A percentile compares a stretch with the other conserved stretches of the same genome.
Evolutionary conservation across 2,329 filamentous ascomycete species (phyloP).

Genomic region (Neoascochyta sp.): DNA sequence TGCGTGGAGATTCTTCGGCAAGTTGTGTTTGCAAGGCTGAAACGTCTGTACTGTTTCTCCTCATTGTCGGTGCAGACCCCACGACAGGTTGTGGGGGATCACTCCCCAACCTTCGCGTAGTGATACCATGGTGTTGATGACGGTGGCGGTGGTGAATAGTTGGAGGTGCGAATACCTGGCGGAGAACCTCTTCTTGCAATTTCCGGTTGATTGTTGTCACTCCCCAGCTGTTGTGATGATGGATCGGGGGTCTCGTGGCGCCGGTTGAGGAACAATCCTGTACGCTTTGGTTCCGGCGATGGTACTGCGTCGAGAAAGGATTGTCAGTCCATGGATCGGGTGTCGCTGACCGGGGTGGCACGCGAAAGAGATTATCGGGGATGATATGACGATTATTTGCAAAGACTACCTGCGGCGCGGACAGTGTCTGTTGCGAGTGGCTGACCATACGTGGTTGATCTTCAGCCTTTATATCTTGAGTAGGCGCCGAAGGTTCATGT

Average conservation of each 20-base stretch:
- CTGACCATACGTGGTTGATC: conserved; percentile 53
- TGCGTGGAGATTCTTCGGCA: conserved; percentile 39
- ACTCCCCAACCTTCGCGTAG: conserved; percentile 41
- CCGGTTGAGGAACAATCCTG: conserved; percentile 21
- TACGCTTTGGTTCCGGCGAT: conserved; percentile 37
- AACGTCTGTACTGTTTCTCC: conserved; percentile 40
- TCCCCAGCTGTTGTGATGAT: conserved; percentile 66
- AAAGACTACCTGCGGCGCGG: conserved; percentile 85
- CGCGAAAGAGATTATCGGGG: conserved; percentile 74
- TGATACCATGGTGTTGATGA: conserved; percentile 62
- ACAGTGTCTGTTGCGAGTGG: conserved; percentile 71
- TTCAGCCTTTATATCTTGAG: conserved; percentile 9
- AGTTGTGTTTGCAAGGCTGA: conserved; percentile 23
- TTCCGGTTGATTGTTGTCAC: conserved; percentile 87
- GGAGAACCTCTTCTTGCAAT: conserved; percentile 84
- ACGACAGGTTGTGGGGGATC: conserved; percentile 24
- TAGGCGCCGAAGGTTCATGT: conserved; percentile 12
- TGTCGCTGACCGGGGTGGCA: conserved; percentile 47
- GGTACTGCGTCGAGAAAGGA: conserved; percentile 30
- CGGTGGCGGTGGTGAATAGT: conserved; percentile 77
- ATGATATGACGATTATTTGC: conserved; percentile 93
- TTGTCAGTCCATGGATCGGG: conserved; percentile 35
- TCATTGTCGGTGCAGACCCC: conserved; percentile 32
- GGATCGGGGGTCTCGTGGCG: conserved; percentile 42
- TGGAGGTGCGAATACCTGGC: conserved; percentile 84